Evolutionary conservation across 2,329 filamentous ascomycete species (phyloP).

Genomic region (Exutisphaerella laricina): DNA sequence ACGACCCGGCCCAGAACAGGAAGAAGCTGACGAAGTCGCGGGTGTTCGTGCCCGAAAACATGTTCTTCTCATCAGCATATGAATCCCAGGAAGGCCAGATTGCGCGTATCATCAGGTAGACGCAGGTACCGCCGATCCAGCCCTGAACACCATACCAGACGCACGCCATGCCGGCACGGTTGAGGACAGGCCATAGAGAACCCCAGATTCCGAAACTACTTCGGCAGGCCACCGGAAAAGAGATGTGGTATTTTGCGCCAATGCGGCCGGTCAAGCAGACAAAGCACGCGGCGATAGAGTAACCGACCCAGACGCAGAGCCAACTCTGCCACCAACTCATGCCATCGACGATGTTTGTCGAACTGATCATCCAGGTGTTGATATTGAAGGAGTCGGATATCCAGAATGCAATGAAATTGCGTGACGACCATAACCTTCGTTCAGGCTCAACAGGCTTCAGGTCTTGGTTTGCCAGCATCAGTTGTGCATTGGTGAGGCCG

Average conservation of each 20-base stretch:
- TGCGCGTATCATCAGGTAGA: conserved; percentile 79
- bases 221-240: conserved; percentile 74
- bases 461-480: conserved; percentile 75
- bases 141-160: conserved; percentile 83
- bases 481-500: conserved; percentile 69
- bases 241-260: conserved; percentile 81
- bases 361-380: conserved; percentile 68
- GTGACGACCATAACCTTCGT: conserved; percentile 75
- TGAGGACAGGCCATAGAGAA: conserved; percentile 80
- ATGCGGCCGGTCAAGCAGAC: conserved; percentile 74
- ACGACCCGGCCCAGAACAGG: conserved; percentile 74
- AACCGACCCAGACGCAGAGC: conserved; percentile 57
- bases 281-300: conserved; percentile 68
- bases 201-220: conserved; percentile 87
- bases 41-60: conserved; percentile 64
- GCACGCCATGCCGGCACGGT: conserved; percentile 79
- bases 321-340: conserved; percentile 48
- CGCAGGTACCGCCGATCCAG: conserved; percentile 76
- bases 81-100: conserved; percentile 63
- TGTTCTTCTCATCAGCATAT: conserved; percentile 56
- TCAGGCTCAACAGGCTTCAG: conserved; percentile 62
- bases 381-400: conserved; percentile 81
- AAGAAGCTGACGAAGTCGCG: conserved; percentile 76
- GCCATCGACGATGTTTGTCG: conserved; percentile 72
- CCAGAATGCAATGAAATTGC: conserved; percentile 85